Evolutionary conservation across 2,329 filamentous ascomycete species (phyloP).

Genomic region (Ophiobolus disseminans): DNA sequence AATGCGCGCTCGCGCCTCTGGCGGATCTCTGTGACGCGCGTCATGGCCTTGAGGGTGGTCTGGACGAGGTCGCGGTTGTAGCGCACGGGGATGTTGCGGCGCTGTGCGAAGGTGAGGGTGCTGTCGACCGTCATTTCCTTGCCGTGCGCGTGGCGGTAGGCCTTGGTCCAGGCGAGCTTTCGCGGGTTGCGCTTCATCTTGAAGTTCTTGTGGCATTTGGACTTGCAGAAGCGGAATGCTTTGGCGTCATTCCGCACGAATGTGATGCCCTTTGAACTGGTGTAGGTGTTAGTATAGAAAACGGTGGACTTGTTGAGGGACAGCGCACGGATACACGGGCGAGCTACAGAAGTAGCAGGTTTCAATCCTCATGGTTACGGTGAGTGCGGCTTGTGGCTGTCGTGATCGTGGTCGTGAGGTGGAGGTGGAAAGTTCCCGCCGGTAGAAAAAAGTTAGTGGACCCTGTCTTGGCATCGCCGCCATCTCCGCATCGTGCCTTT

Average conservation of each 20-base stretch:
- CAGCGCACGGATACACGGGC: conserved; percentile 58
- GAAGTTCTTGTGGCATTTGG: conserved; percentile 70
- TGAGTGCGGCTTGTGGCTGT: conserved; percentile 8
- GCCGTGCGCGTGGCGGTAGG: conserved; percentile 54
- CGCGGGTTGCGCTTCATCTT: conserved; percentile 98
- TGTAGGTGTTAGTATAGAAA: conserved; percentile 63
- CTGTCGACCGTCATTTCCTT: conserved; percentile 83
- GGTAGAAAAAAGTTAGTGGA: conserved; percentile 18
- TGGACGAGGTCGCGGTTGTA: conserved; percentile 93
- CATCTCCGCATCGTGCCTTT: conserved; percentile 19
- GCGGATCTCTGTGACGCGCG: conserved; percentile 85
- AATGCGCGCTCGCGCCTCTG: conserved; percentile 84
- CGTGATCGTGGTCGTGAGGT: conserved; percentile 15
- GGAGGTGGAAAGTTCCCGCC: conserved; percentile 11
- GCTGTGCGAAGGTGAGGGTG: conserved; percentile 88
- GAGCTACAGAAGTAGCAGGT: conserved; percentile 73
- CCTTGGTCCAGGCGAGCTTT: conserved; percentile 82
- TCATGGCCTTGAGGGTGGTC: conserved; percentile 91
- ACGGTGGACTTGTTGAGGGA: conserved; percentile 65
- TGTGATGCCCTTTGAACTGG: background rate
- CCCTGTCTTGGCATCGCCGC: conserved; percentile 7
- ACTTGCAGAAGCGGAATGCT: conserved; percentile 70
- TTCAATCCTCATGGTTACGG: conserved; percentile 46
- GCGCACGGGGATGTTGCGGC: conserved; percentile 91
- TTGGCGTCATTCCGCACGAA: conserved; percentile 60